phyloP scores from a whole-genome alignment of 2,329 filamentous ascomycete species.

The Scedosporium aurantiacum region DNA sequence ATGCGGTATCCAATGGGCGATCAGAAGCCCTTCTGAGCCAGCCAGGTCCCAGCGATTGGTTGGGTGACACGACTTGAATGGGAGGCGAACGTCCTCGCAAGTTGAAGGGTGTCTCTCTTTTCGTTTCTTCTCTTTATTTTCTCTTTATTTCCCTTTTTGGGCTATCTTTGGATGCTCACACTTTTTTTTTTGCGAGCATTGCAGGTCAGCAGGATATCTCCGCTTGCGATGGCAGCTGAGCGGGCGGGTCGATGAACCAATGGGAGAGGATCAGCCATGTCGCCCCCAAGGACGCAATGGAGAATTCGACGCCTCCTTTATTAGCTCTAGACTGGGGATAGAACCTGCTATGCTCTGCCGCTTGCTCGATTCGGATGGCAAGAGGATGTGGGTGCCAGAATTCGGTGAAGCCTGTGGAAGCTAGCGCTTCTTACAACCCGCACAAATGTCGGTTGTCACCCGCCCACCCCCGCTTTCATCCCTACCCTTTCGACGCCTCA shows the following conservation, averaged over 20 bases:
- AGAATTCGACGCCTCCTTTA: neutral
- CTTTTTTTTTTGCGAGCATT: neutral
- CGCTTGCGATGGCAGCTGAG: neutral
- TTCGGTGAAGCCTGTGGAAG: conserved; percentile 2
- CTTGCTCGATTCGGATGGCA: neutral
- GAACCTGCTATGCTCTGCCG: neutral
- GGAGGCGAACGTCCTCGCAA: neutral
- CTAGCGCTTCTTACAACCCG: neutral
- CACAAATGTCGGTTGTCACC: neutral
- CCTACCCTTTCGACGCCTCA: neutral
- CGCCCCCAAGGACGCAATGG: neutral
- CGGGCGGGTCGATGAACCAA: neutral
- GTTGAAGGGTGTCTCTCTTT: neutral
- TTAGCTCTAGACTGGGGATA: neutral
- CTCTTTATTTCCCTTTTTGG: neutral
- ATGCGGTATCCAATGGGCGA: neutral
- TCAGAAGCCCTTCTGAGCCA: neutral
- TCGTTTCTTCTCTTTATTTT: neutral
- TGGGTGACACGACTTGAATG: neutral
- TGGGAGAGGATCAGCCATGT: neutral
- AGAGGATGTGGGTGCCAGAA: neutral
- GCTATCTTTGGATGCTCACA: neutral
- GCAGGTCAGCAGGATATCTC: neutral
- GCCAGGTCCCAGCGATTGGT: neutral
- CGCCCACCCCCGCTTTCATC: neutral